These are phyloP conservation scores for Petasospora rhodanensis DNA, from an alignment of 1,139 yeast genomes.

Conservation along the genomic window DNA sequence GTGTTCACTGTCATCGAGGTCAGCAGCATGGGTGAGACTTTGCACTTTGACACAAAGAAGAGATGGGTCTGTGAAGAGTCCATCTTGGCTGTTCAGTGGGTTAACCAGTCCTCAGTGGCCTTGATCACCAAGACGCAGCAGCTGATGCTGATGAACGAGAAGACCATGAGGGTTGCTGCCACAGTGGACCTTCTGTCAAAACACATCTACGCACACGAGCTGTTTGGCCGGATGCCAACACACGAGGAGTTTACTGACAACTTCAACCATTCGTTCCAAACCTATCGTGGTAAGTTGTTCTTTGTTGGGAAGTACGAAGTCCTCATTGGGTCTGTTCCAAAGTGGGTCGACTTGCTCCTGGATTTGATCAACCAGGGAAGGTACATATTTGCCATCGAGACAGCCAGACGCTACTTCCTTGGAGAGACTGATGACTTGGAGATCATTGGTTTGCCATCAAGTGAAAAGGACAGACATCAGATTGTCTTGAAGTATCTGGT, in stretches of 20 bases:
- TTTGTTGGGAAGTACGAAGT: constrained; percentile 46
- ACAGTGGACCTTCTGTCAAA: constrained; percentile 40
- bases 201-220: constrained; percentile 37
- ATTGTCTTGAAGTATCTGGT: constrained; percentile 50
- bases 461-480: constrained; percentile 38
- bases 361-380: constrained; percentile 44
- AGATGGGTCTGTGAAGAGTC: constrained; percentile 44
- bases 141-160: constrained; percentile 38
- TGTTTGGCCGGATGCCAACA: constrained; percentile 12
- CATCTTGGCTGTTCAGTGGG: constrained; percentile 57
- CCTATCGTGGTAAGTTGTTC: constrained; percentile 43
- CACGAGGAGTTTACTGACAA: constrained; percentile 26
- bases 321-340: constrained; percentile 52
- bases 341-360: constrained; percentile 71
- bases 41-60: constrained; percentile 40
- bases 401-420: constrained; percentile 50
- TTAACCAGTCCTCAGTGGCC: constrained; percentile 44
- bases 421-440: constrained; percentile 43
- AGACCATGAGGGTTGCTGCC: constrained; percentile 34
- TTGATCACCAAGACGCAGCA: constrained; percentile 45
- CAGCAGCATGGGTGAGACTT: constrained; percentile 30
- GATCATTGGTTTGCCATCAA: constrained; percentile 51
- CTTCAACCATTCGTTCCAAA: constrained; percentile 29
- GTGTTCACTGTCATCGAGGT: constrained; percentile 53
- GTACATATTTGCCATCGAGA: constrained; percentile 46